Evolutionary conservation across 768 basidiomycete genomes (phyloP).

Genomic region (Leccinum subgranulosum): DNA sequence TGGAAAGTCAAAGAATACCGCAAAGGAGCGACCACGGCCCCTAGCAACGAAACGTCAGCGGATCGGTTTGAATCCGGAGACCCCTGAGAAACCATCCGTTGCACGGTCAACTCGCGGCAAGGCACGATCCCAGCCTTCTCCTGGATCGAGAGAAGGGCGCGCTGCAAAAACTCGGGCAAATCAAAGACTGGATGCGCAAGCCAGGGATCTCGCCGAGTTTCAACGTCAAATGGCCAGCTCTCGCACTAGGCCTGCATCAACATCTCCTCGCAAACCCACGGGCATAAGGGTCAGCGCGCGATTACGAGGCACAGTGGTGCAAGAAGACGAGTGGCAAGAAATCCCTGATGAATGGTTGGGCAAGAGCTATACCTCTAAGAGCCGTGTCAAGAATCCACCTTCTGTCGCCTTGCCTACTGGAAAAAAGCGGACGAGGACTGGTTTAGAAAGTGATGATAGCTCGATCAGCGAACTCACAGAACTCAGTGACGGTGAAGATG

Average conservation of each 20-base stretch:
- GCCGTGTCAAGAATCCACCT: conserved; percentile 10
- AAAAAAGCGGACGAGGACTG: conserved; percentile 39
- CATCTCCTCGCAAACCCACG: conserved; percentile 31
- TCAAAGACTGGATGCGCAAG: conserved; percentile 62
- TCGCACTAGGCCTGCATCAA: conserved; percentile 8
- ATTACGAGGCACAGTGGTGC: conserved; percentile 48
- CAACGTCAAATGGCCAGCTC: conserved; percentile 42
- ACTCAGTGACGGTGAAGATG: conserved; percentile 49
- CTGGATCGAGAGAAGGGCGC: conserved; percentile 47
- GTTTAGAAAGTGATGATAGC: conserved; percentile 59
- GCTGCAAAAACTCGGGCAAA: conserved; percentile 74
- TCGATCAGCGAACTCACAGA: conserved; percentile 76
- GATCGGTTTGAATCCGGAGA: conserved; percentile 2
- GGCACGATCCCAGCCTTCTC: conserved; percentile 12
- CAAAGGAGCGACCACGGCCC: conserved; percentile 20
- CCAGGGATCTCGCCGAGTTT: conserved; percentile 62
- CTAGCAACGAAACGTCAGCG: conserved; percentile 27
- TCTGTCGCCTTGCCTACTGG: conserved; percentile 4
- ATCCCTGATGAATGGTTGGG: conserved; percentile 72
- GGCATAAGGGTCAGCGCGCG: conserved; percentile 70
- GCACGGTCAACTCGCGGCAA: conserved; percentile 14
- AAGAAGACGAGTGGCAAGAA: conserved; percentile 73
- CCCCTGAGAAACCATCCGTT: conserved; percentile 4
- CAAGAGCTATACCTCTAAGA: conserved; percentile 17
- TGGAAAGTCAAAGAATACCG: conserved; percentile 10